These are phyloP conservation scores for Saccharomycopsis guyanensis DNA, from an alignment of 805 yeast genomes.

Conservation along the genomic window DNA sequence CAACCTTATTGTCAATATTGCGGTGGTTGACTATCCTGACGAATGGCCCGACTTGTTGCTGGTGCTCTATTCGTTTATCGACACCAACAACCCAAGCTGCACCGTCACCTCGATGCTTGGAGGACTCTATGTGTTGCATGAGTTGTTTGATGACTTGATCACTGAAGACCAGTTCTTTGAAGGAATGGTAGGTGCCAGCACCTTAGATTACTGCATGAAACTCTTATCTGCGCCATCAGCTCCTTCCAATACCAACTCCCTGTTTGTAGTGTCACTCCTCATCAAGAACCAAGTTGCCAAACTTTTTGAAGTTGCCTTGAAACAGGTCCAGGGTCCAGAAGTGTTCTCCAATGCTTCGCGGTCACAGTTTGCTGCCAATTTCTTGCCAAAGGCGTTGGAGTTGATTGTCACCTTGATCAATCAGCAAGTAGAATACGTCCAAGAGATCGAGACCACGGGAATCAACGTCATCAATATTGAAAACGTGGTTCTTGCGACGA, in stretches of 20 bases:
- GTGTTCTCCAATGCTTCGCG: constrained; percentile 34
- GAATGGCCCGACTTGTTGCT: constrained; percentile 79
- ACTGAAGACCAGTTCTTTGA: constrained; percentile 83
- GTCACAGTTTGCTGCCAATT: constrained; percentile 12
- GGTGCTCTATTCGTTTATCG: constrained; percentile 37
- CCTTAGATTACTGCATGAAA: constrained; percentile 42
- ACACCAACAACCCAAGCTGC: constrained; percentile 26
- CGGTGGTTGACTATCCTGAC: constrained; percentile 88
- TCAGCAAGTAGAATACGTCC: constrained; percentile 9
- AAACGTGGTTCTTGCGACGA: constrained; percentile 24
- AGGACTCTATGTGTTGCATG: constrained; percentile 55
- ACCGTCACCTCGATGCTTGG: constrained; percentile 35
- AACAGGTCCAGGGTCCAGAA: constrained; percentile 46
- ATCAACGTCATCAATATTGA: constrained; percentile 18
- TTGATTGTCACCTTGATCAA: constrained; percentile 8
- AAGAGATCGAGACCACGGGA: constrained; percentile 22
- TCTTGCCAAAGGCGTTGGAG: constrained; percentile 6
- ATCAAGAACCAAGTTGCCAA: constrained; percentile 42
- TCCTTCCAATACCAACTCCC: constrained; percentile 24
- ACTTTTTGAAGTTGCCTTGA: constrained; percentile 45
- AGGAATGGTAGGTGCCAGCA: constrained; percentile 53
- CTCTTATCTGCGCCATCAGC: constrained; percentile 24
- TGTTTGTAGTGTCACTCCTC: constrained; percentile 24
- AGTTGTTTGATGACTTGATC: constrained; percentile 77
- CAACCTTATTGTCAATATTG: constrained; percentile 73